A percentile compares a stretch with the other conserved stretches of the same genome.
Conservation (phyloP, 2,329 filamentous ascomycete genomes). For the Fusarium praegraminearum region DNA sequence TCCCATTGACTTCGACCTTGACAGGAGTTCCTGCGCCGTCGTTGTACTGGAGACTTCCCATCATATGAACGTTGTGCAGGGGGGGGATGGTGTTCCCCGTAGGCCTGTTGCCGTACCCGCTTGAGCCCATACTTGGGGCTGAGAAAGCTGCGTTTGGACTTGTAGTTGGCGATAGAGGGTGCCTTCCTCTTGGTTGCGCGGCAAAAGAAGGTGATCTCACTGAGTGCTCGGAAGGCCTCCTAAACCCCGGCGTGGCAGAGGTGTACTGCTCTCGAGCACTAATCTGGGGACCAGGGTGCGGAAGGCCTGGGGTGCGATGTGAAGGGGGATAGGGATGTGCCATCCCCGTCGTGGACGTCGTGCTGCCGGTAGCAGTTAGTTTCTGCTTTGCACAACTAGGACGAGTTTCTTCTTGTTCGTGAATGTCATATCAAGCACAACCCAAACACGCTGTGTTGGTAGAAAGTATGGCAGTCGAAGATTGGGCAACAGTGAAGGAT, state of each 20-base stretch:
- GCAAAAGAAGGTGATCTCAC: slow-evolving; percentile 66
- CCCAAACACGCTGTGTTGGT: slow-evolving; percentile 3
- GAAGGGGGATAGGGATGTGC: slow-evolving; percentile 64
- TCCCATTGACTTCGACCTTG: slow-evolving; percentile 79
- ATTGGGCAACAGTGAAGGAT: not conserved
- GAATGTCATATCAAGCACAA: slow-evolving; percentile 16
- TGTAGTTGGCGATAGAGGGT: slow-evolving; percentile 66
- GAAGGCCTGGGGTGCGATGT: slow-evolving; percentile 61
- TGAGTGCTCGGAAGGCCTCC: slow-evolving; percentile 62
- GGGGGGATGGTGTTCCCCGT: slow-evolving; percentile 62
- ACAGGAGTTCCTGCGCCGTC: slow-evolving; percentile 65
- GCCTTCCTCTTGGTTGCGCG: slow-evolving; percentile 59
- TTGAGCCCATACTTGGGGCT: slow-evolving; percentile 63
- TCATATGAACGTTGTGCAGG: slow-evolving; percentile 61
- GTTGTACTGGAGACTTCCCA: slow-evolving; percentile 72
- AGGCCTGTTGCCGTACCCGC: slow-evolving; percentile 53
- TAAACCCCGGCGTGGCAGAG: slow-evolving; percentile 63
- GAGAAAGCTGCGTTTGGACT: slow-evolving; percentile 62
- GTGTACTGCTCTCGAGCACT: slow-evolving; percentile 67
- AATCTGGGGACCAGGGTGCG: slow-evolving; percentile 62
- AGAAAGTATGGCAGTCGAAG: not conserved
- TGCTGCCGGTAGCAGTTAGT: slow-evolving; percentile 55
- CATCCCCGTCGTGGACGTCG: slow-evolving; percentile 66
- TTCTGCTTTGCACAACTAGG: slow-evolving; percentile 20
- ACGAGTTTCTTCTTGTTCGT: slow-evolving; percentile 10